phyloP scores from a whole-genome alignment of 202 grass and related monocot genomes.

The Setaria italica region DNA sequence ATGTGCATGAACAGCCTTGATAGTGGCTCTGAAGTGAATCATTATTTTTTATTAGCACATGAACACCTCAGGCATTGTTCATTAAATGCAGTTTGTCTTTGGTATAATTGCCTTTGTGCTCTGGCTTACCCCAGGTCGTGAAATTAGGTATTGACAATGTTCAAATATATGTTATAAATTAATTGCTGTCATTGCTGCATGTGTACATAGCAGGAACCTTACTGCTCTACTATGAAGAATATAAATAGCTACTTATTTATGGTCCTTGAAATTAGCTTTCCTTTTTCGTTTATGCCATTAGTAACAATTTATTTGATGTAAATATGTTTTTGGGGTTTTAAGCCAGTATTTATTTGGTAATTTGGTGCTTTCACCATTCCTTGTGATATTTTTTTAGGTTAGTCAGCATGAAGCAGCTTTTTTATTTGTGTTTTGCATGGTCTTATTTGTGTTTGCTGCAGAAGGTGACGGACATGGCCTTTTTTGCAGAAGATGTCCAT shows the following conservation, averaged over 20 bases:
- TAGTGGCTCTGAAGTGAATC: neutral
- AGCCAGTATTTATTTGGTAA: neutral
- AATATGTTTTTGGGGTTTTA: neutral
- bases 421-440: slow-evolving; percentile 38
- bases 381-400: slow-evolving; percentile 10
- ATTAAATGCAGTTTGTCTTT: neutral
- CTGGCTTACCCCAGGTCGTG: neutral
- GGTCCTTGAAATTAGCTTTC: slow-evolving; percentile 8
- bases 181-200: neutral
- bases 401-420: slow-evolving; percentile 4
- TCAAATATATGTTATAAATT: slow-evolving; percentile 19
- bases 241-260: slow-evolving; percentile 19
- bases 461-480: slow-evolving; percentile 97
- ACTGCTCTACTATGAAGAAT: neutral
- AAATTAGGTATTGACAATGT: neutral
- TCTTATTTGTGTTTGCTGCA: slow-evolving; percentile 54
- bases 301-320: neutral
- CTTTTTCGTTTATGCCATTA: neutral
- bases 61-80: neutral
- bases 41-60: neutral
- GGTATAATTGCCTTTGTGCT: neutral
- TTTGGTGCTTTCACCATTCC: neutral
- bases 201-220: slow-evolving; percentile 4
- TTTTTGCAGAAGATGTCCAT: slow-evolving; percentile 97
- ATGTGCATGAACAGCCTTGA: neutral